These are phyloP conservation scores for Dactylellina leptospora DNA, from an alignment of 2,329 filamentous ascomycete genomes.

Conservation along the genomic window DNA sequence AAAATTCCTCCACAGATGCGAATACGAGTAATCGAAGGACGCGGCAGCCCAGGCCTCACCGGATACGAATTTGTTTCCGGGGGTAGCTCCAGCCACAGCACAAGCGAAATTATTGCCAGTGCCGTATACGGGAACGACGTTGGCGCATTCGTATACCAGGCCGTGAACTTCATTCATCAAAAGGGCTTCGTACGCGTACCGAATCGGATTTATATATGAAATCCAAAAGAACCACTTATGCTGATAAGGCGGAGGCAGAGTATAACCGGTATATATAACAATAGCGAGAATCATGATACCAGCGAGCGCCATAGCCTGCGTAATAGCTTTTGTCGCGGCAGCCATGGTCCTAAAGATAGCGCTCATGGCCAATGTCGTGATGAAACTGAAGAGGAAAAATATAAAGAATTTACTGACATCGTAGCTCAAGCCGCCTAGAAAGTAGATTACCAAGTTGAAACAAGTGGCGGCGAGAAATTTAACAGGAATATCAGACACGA, in stretches of 20 bases:
- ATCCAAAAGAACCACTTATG: conserved; percentile 40
- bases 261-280: conserved; percentile 65
- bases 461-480: conserved; percentile 65
- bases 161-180: conserved; percentile 71
- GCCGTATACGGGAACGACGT: conserved; percentile 66
- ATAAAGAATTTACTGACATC: conserved; percentile 69
- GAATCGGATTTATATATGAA: conserved; percentile 69
- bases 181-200: conserved; percentile 72
- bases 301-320: conserved; percentile 70
- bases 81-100: conserved; percentile 67
- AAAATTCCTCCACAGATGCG: conserved; percentile 71
- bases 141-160: conserved; percentile 68
- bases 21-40: conserved; percentile 67
- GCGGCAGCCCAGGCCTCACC: conserved; percentile 68
- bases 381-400: conserved; percentile 71
- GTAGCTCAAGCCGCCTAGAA: conserved; percentile 63
- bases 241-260: conserved; percentile 61
- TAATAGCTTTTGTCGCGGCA: conserved; percentile 73
- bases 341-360: conserved; percentile 74
- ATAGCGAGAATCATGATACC: conserved; percentile 71
- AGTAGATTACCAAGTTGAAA: conserved; percentile 70
- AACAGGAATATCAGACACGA: conserved; percentile 68
- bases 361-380: conserved; percentile 69
- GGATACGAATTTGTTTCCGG: conserved; percentile 65
- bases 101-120: conserved; percentile 60